A percentile compares a stretch with the other conserved stretches of the same genome.
phyloP scores from a whole-genome alignment of 169 alveolate species.

The Eimeria brunetti region DNA sequence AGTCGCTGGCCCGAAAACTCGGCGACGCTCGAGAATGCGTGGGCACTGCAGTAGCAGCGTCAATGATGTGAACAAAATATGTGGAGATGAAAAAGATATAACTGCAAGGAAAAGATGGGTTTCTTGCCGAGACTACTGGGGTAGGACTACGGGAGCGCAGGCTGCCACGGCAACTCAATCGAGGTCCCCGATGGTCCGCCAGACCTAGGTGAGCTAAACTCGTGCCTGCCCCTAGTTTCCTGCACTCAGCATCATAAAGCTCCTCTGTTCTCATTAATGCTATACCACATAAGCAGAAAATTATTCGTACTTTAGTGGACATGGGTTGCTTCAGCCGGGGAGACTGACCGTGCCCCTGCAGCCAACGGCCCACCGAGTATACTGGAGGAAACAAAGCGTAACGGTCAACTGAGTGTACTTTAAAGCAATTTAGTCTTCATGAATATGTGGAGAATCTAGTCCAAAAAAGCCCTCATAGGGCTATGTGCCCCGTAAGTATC shows the following conservation, averaged over 20 bases:
- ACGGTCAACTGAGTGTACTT: neutral
- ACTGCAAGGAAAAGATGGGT: neutral
- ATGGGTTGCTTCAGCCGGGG: neutral
- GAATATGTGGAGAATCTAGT: neutral
- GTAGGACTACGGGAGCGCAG: slow-evolving; percentile 7
- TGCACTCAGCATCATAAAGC: neutral
- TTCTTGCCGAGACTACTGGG: neutral
- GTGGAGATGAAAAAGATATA: neutral
- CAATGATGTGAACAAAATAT: neutral
- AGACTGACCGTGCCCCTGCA: neutral
- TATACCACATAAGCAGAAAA: neutral
- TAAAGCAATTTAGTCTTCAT: neutral
- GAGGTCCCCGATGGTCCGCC: slow-evolving; percentile 46
- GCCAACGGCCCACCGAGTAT: neutral
- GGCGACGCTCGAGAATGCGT: slow-evolving; percentile 3
- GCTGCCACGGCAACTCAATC: slow-evolving; percentile 42
- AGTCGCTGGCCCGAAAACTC: slow-evolving; percentile 33
- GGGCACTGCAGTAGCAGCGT: slow-evolving; percentile 12
- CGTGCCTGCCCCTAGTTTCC: neutral
- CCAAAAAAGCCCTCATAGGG: neutral
- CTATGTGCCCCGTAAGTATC: neutral
- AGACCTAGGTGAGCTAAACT: slow-evolving; percentile 2
- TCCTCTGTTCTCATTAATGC: neutral
- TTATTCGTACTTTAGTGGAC: neutral
- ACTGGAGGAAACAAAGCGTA: neutral